Base-by-base conservation (phyloP, 78 protist genomes). In the slime mould (Dictyostelium discoideum) region DNA sequence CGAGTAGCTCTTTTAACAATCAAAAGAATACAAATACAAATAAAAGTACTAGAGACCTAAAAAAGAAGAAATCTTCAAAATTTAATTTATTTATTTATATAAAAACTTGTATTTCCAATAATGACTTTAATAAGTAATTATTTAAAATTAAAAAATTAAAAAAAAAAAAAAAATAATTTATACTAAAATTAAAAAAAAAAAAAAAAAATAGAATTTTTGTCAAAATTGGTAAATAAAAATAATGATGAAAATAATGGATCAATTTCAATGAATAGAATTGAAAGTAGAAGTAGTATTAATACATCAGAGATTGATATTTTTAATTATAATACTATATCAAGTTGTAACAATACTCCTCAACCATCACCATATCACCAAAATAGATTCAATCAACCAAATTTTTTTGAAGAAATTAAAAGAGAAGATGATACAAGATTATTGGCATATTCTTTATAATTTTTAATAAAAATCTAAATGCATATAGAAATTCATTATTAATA, bases 331-430 rank as follows among this genome's bases (percentile, higher is more conserved):
- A 69, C 42, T 69, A 11, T 69, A 69, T 69, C 77, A 69, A 69
- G 77, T 16, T 74, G 81, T 74, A 74, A 74, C 16, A 74, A 74
- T 74, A 74, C 81, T 26, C 81, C 81, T 14, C 81, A 74, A 74
- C 81, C 46, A 74, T 74, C 81, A 74, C 81, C 81, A 10, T 20
- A 2, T 13, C 77, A 67, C 32, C 76, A 22, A 67, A 67, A 14
- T 26, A 24, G 37, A 24, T 69, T 69, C 9, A 7, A 69, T 2
- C 81, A 74, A 74, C 81, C 42, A 32, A 48, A 74, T 74, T 74
- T 74, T 32, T 74, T 74, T 74, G 81, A 74, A 74, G 81, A 74
- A 37, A 74, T 74, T 26, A 74, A 29, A 37, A 74, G 81, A 74
- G 81, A 74, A 37, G 81, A 74, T 74, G 81, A 74, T 37, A 74